These are phyloP conservation scores for Kodamaea sp. DNA, from an alignment of 1,139 yeast species.

Conservation along the genomic window DNA sequence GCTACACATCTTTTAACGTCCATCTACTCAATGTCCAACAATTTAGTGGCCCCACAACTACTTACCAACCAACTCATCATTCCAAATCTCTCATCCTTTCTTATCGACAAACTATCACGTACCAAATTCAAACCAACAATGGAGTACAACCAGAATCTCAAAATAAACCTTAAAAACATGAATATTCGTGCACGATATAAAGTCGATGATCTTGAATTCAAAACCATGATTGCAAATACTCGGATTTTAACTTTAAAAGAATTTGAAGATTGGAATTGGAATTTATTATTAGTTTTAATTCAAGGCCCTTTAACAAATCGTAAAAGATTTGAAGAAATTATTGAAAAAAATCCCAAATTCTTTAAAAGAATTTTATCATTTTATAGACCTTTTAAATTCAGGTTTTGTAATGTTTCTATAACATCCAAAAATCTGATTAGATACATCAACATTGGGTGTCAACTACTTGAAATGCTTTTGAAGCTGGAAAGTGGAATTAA, in stretches of 20 bases:
- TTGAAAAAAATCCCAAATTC: constrained; percentile 74
- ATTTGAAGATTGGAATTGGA: constrained; percentile 88
- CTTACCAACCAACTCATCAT: constrained; percentile 10
- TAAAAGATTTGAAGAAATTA: constrained; percentile 69
- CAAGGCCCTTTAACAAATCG: constrained; percentile 79
- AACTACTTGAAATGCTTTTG: constrained; percentile 63
- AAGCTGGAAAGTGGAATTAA: constrained; percentile 61
- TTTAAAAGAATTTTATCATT: constrained; percentile 81
- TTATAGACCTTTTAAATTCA: constrained; percentile 83
- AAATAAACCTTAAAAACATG: constrained; percentile 32
- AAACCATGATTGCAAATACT: constrained; percentile 62
- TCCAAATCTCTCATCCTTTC: constrained; percentile 21
- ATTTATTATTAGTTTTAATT: constrained; percentile 57
- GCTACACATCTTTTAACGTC: constrained; percentile 64
- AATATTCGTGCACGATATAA: constrained; percentile 46
- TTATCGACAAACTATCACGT: constrained; percentile 43
- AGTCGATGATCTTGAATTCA: constrained; percentile 70
- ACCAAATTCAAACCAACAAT: constrained; percentile 22
- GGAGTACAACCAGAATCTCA: constrained; percentile 18
- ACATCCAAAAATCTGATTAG: constrained; percentile 46
- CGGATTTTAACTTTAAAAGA: constrained; percentile 76
- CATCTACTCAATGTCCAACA: constrained; percentile 52
- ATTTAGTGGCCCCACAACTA: constrained; percentile 47
- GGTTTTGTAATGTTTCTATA: constrained; percentile 58
- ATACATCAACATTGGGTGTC: constrained; percentile 71